Evolutionary conservation across 2,329 filamentous ascomycete genomes (phyloP).

Genomic region (Diplodia intermedia): DNA sequence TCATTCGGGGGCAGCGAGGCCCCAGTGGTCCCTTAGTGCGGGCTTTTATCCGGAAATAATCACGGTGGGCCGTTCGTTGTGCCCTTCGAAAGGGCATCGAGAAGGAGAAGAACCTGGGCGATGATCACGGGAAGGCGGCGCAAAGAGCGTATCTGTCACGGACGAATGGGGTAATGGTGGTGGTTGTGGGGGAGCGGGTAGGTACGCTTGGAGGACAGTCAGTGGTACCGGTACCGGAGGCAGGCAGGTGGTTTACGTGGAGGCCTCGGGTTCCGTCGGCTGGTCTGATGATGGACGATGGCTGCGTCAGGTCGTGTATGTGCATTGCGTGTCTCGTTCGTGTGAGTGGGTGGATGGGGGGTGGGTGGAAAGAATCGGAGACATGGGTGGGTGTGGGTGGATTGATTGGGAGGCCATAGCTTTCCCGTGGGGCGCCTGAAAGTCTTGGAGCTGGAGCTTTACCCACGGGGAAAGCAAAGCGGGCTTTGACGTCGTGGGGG

Average conservation of each 20-base stretch:
- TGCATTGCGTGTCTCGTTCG: too few species aligned
- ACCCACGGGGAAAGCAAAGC: slow-evolving; percentile 21
- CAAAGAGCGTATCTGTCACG: background rate
- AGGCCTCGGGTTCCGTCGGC: background rate
- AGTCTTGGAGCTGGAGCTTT: slow-evolving; percentile 14
- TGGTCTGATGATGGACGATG: background rate
- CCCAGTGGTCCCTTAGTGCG: background rate
- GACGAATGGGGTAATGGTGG: slow-evolving; percentile 1
- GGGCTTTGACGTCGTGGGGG: background rate
- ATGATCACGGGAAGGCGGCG: slow-evolving; percentile 9
- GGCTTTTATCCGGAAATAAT: slow-evolving; percentile 3
- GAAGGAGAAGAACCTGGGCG: background rate
- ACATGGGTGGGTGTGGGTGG: slow-evolving; percentile 10
- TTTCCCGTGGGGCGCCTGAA: slow-evolving; percentile 27
- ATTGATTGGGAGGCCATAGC: background rate
- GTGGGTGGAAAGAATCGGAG: slow-evolving; percentile 1
- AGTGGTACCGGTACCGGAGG: background rate
- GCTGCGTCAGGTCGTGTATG: background rate
- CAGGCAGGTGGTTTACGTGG: background rate
- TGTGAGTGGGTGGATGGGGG: background rate
- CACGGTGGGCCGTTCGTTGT: background rate
- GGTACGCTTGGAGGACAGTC: background rate
- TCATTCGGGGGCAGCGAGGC: background rate
- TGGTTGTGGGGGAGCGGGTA: background rate
- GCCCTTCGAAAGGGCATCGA: too few species aligned